Percentiles rank a stretch among this genome's conserved stretches.
Conservation (phyloP, 495 filamentous ascomycete species). For the Collariella sp. region DNA sequence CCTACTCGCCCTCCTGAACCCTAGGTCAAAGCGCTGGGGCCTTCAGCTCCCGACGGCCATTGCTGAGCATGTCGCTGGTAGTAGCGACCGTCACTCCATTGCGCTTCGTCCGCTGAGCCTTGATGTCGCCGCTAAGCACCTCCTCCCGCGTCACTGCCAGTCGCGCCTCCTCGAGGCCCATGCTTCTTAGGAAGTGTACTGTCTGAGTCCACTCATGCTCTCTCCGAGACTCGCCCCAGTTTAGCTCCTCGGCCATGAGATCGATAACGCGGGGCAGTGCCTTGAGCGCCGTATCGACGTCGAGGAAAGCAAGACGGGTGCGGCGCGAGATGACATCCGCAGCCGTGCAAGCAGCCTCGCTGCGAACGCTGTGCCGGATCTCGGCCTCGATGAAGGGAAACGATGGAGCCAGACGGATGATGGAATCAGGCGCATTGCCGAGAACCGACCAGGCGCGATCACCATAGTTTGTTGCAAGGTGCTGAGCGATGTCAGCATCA, state of each 20-base stretch:
- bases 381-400: conserved; percentile 98
- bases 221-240: conserved; percentile 47
- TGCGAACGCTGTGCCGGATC: conserved; percentile 76
- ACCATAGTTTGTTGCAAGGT: conserved; percentile 82
- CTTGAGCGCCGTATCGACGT: conserved; percentile 93
- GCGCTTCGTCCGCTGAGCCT: not conserved
- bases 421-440: conserved; percentile 69
- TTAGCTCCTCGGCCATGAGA: conserved; percentile 81
- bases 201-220: not conserved
- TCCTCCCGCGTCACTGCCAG: not conserved
- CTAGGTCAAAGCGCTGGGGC: too few relatives aligned
- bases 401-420: conserved; percentile 48
- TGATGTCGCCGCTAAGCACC: not conserved
- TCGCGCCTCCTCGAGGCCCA: not conserved
- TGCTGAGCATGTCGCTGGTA: not conserved
- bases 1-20: too few relatives aligned
- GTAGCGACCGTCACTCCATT: not conserved
- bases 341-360: conserved; percentile 95
- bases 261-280: conserved; percentile 84
- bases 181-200: not conserved
- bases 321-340: conserved; percentile 84
- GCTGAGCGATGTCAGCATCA: conserved; percentile 89
- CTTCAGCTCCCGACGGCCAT: not conserved
- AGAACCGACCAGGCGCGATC: conserved; percentile 97
- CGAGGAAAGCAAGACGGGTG: conserved; percentile 85